Base-by-base conservation (phyloP, 768 basidiomycete species). In the Boletellus ananas region DNA sequence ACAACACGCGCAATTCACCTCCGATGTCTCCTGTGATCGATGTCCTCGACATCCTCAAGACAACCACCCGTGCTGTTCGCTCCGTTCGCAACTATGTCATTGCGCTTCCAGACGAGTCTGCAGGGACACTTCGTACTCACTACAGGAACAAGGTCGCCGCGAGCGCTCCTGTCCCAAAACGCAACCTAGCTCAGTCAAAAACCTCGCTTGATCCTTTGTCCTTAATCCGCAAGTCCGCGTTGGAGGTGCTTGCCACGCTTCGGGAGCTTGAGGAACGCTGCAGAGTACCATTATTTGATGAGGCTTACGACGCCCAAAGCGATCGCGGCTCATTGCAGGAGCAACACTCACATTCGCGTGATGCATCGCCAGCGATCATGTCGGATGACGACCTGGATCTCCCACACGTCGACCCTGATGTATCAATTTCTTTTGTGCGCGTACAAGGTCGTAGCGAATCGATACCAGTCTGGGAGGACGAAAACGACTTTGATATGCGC, bases 401-500 rank as follows among this genome's bases (percentile, higher is more conserved):
- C 6, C 67, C 63, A 18, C 66, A 63, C 9, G 43, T 72, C n/a
- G 84, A 85, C 46, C 72, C 74, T 20, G 85, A 86, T 52, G 70
- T 77, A 47, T 79, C 83, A 5, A 75, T 88, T 50, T 80, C 84
- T 1, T 85, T 85, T 61, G 75, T 90, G 21, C 83, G 79, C 50
- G 84, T 88, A 13, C 79, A 84, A 50, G 87, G 87, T 6, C 74
- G 79, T 25, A 69, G 73, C 34, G 79, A 82, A 57, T 76, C 74
- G 16, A 75, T 93, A 8, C 85, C 87, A 0, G 87, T 93, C 1
- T 92, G 90, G 90, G 86, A 88, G 54, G 85, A 89, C 52, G 84
- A 85, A 44, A 75, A 80, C 13, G 78, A 68, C 31, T 58, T 65
- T 34, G 61, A 69, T 12, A 64, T 72, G 4, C 74, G 72, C 29